Evolutionary conservation across 1,139 yeast species (phyloP), one percentile per base, ranked within the genome.

Genomic region (Blastobotrys malaysiensis): DNA sequence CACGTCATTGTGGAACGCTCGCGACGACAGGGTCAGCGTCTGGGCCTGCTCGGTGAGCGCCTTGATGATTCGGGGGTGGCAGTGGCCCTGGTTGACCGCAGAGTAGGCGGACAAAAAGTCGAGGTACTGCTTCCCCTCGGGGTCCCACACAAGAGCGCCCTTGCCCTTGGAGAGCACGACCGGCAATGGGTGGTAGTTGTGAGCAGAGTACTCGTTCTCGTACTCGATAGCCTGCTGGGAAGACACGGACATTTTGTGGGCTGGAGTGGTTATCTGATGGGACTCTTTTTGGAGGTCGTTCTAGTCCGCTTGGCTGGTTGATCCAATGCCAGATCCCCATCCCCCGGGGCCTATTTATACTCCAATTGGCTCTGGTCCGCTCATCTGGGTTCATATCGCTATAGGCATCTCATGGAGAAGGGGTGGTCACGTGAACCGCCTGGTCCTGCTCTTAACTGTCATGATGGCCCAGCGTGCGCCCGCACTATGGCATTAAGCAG

Each of bases 121-220:
- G 62, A 90, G 75, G 61, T 71, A 72, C 58, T 71, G 64, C 46
- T 64, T 68, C 59, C 97, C 97, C 73, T 91, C 98, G 11, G 98
- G 97, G 69, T 93, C 98, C 97, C 97, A 91, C 43, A 93, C 97
- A 61, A 88, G 88, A 39, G 97, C 97, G 51, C 98, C 98, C 59
- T 72, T 62, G 18, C 96, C 98, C 69, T 79, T 84, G 65, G 88
- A 78, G 73, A 91, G 86, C 14, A 93, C 98, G 58, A 91, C 97
- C 11, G 99, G 98, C 62, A 91, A 76, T 54, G 99, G 98, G 72
- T 90, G 97, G 75, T 91, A 91, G 77, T 93, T 91, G 76, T 91
- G 97, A 22, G 98, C 99, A 50, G 97, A 89, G 75, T 86, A 89
- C 60, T 86, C 74, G 56, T 80, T 73, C 73, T 91, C 97, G 75